Evolutionary conservation across 306 rosid species (phyloP), one percentile per base, ranked within the genome.

Genomic region (Hippophae gyantsensis): DNA sequence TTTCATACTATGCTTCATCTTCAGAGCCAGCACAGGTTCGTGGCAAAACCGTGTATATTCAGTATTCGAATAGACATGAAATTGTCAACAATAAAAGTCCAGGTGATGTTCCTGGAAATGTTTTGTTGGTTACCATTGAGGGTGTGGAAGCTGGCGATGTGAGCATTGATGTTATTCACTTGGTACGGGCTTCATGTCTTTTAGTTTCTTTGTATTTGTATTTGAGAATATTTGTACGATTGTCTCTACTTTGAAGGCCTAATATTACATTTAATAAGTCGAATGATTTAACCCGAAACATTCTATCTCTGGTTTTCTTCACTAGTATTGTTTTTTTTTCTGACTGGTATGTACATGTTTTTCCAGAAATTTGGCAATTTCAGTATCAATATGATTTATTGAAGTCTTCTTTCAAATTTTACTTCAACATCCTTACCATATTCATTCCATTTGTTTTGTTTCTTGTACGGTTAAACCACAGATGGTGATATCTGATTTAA

Each of bases 61-160:
- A 89, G 73, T 89, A 89, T 74, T 89, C 97, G 67, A 89, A 89
- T 57, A 83, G 97, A 63, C 90, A 85, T 50, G 97, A 89, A 74
- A 85, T 89, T 68, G 97, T 89, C 63, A 85, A 89, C 85, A 85
- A 89, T 71, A 89, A 89, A 79, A 81, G 95, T 74, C 97, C 97
- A 0, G 95, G 97, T 48, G 97, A 89, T 74, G 81, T 85, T 70
- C 95, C 97, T 6, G 97, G 97, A 72, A 89, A 89, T 75, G 97
- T 89, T 70, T 81, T 89, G 74, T 70, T 89, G 72, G 97, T 85
- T 49, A 89, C 97, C 32, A 85, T 85, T 32, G 97, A 89, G 76
- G 95, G 97, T 1, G 90, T 89, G 61, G 97, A 89, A 72, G 97
- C 95, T 27, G 97, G 95, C n/a, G 97, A 89, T 48, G 97, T 89